Evolutionary conservation across 805 yeast genomes (phyloP).

Genomic region (Kodamaea kaohsiungensis): DNA sequence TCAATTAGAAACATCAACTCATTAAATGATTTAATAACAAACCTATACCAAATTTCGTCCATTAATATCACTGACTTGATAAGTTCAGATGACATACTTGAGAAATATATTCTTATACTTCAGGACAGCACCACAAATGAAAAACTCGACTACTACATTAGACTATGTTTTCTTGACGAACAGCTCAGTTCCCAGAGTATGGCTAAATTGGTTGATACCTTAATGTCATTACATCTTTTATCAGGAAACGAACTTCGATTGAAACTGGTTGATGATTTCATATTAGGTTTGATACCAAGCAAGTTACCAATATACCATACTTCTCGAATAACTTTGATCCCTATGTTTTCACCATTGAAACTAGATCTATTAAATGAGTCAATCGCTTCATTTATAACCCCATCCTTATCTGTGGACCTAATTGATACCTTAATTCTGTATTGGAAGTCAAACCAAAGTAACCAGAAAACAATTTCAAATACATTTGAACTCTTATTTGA

Average conservation of each 20-base stretch:
- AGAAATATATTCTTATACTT: neutral
- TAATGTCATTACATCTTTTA: conserved; percentile 12
- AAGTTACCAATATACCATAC: neutral
- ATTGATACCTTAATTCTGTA: neutral
- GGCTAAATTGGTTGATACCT: conserved; percentile 12
- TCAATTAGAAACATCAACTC: conserved; percentile 23
- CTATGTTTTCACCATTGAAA: neutral
- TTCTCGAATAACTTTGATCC: neutral
- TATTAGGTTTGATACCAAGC: conserved; percentile 3
- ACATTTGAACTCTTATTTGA: neutral
- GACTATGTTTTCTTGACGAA: conserved; percentile 19
- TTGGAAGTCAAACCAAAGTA: neutral
- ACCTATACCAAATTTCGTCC: conserved; percentile 17
- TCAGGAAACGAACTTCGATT: conserved; percentile 15
- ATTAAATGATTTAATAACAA: conserved; percentile 16
- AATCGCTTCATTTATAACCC: neutral
- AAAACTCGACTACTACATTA: conserved; percentile 18
- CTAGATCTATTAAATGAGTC: neutral
- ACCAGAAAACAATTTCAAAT: neutral
- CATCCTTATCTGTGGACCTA: neutral
- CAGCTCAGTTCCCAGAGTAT: conserved; percentile 14
- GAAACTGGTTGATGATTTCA: conserved; percentile 21
- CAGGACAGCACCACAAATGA: neutral
- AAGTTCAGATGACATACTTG: neutral
- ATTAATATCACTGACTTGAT: conserved; percentile 6